Evolutionary conservation across 2,329 filamentous ascomycete species (phyloP), one percentile per base, ranked within the genome.

Genomic region (Botrytis aclada): DNA sequence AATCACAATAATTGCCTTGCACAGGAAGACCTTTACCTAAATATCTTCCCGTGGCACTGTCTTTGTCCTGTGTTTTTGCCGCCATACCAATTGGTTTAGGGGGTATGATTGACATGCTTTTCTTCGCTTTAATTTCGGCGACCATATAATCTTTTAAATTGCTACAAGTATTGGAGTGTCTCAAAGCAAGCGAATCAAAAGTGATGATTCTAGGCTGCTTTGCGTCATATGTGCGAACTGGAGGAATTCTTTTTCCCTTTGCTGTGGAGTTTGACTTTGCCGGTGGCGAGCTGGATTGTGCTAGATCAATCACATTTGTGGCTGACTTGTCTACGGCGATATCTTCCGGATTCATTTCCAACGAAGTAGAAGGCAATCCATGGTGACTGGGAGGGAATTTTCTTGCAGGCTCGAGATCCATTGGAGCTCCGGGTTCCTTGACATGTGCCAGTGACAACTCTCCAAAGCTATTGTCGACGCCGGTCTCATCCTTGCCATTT

Each of bases 1-100:
- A 99, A 80, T 99, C 96, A 74, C 89, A 95, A 77, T 87, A 92
- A 79, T 99, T 98, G 66, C 88, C 83, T 81, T 99, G 96, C 74
- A 88, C 83, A 0, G 96, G 95, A 22, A 98, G 91, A 12, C 87
- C 85, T 69, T 39, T 69, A 2, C 65, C 65, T 56, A 29, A 12
- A 58, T 69, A 69, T 56, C n/a, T 32, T 14, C 47, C 65, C 25
- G 65, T 56, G 6, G 14, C n/a, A 29, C 29, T 20, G 20, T 69
- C 65, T 69, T 41, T 69, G 29, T 37, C 34, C 39, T 69, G 65
- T 25, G 65, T 72, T 74, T 88, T 92, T 7, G 93, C 93, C 56
- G 89, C 94, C 84, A 93, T 89, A 6, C 88, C 89, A 45, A 83
- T 71, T 29, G 76, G 71, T 29, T 74, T 70, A 2, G 78, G 73